Base-by-base conservation (phyloP, 1,139 yeast species). In the Pichia sorboxylosa region DNA sequence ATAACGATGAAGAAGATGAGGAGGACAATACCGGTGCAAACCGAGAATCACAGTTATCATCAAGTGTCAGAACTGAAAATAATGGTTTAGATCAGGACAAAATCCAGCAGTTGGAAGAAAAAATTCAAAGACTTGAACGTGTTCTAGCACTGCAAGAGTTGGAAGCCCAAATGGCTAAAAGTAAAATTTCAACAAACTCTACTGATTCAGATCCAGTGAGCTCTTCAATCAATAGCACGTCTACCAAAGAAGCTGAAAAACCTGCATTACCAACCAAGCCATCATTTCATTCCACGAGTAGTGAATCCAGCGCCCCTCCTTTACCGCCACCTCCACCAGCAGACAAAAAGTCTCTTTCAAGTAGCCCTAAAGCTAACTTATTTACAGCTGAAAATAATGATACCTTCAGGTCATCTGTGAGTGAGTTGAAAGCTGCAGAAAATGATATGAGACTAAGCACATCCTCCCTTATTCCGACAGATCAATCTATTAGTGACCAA, bases 241-340 rank as follows among this genome's bases (percentile, higher is more conserved):
- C n/a, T n/a, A n/a, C n/a, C n/a, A n/a, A n/a, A n/a, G n/a, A n/a
- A n/a, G n/a, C n/a, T n/a, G n/a, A n/a, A n/a, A n/a, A n/a, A n/a
- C n/a, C n/a, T n/a, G n/a, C n/a, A n/a, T n/a, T n/a, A n/a, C n/a
- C n/a, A n/a, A n/a, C n/a, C n/a, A n/a, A n/a, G n/a, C n/a, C n/a
- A n/a, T n/a, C n/a, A n/a, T n/a, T n/a, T n/a, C n/a, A n/a, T n/a
- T n/a, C n/a, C n/a, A 19, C 11, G 10, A 19, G 22, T 11, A 19
- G 10, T 11, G 10, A 19, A 19, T 8, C 8, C 11, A 11, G 22
- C 16, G 47, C 49, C 2, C 54, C 54, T 11, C 51, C 53, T 6
- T 34, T 49, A 26, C 54, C 54, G 5, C 54, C 54, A 6, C 52
- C 50, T 1, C 54, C 51, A 10, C 45, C 54, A 9, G 36, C 38